Evolutionary conservation across 805 yeast species (phyloP).

Genomic region (Hanseniaspora pseudoguilliermondii): DNA sequence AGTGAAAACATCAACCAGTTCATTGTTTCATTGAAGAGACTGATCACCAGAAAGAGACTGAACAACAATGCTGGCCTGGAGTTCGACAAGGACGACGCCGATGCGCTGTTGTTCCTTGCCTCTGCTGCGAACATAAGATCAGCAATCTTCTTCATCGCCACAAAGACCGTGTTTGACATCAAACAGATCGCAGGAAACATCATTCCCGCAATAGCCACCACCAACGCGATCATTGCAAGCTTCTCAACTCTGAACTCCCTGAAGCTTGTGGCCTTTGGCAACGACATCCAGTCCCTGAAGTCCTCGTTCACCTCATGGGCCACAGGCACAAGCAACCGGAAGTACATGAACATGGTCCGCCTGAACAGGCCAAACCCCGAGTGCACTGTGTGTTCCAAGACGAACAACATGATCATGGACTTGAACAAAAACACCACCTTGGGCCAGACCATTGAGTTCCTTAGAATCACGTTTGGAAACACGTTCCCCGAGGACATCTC

Average conservation of each 20-base stretch:
- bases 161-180: conserved; percentile 68
- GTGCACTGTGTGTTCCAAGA: conserved; percentile 54
- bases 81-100: conserved; percentile 93
- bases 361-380: conserved; percentile 49
- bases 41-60: conserved; percentile 36
- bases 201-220: conserved; percentile 96
- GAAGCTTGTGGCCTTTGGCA: conserved; percentile 33
- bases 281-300: conserved; percentile 24
- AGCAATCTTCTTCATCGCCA: conserved; percentile 51
- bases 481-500: conserved; percentile 31
- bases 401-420: conserved; percentile 40
- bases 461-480: conserved; percentile 42
- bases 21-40: conserved; percentile 32
- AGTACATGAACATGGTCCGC: conserved; percentile 52
- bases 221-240: conserved; percentile 91
- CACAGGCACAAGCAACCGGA: conserved; percentile 33
- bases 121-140: conserved; percentile 76
- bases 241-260: conserved; percentile 65
- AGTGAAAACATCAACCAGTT: conserved; percentile 54
- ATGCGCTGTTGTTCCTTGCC: conserved; percentile 75
- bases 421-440: conserved; percentile 32
- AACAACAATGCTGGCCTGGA: conserved; percentile 27
- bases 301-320: conserved; percentile 41
- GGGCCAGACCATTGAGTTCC: conserved; percentile 36
- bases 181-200: conserved; percentile 96